Percentiles rank a stretch among this genome's conserved stretches.
phyloP scores from a whole-genome alignment of 192 early-diverging fungal species.

The Podila minutissima region DNA sequence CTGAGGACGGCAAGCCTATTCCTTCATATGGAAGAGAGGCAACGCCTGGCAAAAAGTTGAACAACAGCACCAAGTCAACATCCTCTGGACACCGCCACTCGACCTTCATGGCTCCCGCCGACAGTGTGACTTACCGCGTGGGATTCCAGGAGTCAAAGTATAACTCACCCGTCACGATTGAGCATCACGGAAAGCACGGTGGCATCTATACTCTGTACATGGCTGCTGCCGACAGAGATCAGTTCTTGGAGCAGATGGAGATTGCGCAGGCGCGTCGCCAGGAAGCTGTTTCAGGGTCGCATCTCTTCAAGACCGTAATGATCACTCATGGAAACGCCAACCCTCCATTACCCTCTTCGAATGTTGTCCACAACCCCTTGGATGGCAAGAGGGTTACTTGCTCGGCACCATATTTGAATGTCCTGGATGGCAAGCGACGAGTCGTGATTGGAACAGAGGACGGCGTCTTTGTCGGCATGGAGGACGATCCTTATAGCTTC shows the following conservation, averaged over 20 bases:
- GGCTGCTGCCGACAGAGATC: slow-evolving; percentile 22
- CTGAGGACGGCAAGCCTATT: slow-evolving; percentile 55
- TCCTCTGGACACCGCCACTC: slow-evolving; percentile 43
- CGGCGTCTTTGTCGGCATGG: slow-evolving; percentile 81
- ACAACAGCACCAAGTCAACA: slow-evolving; percentile 38
- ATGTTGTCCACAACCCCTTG: slow-evolving; percentile 43
- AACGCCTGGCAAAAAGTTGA: slow-evolving; percentile 27
- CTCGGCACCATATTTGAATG: slow-evolving; percentile 48
- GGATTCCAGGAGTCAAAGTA: slow-evolving; percentile 50
- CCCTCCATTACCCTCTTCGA: slow-evolving; percentile 29
- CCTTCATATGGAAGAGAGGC: slow-evolving; percentile 19
- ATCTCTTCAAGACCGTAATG: slow-evolving; percentile 31
- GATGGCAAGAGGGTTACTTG: slow-evolving; percentile 28
- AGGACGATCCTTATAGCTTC: slow-evolving; percentile 54
- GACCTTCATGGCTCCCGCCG: slow-evolving; percentile 7
- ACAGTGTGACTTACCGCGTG: slow-evolving; percentile 8
- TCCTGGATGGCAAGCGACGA: slow-evolving; percentile 66
- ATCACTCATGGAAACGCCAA: slow-evolving; percentile 41
- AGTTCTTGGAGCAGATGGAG: slow-evolving; percentile 39
- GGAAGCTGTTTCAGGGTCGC: slow-evolving; percentile 40
- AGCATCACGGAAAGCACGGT: slow-evolving; percentile 39
- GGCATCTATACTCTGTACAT: slow-evolving; percentile 33
- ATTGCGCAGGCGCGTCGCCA: slow-evolving; percentile 48
- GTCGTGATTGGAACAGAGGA: slow-evolving; percentile 88
- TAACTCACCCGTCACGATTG: slow-evolving; percentile 31